A percentile compares a stretch with the other conserved stretches of the same genome.
phyloP scores from a whole-genome alignment of 2,329 filamentous ascomycete species.

The Aquanectria penicillioides region DNA sequence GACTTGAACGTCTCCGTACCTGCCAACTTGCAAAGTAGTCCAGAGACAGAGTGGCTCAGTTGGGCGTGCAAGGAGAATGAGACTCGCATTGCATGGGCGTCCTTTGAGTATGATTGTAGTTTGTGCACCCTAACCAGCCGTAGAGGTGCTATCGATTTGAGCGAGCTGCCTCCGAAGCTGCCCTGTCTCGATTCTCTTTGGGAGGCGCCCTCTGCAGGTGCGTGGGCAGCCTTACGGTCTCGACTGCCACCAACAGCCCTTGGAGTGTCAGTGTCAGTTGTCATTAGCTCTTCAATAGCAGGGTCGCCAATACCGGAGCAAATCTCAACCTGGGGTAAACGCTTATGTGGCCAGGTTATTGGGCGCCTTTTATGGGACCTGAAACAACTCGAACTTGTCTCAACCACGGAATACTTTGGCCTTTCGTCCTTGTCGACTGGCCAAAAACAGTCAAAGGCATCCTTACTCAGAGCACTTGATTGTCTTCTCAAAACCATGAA shows the following conservation, averaged over 20 bases:
- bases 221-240: conserved; percentile 39
- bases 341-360: conserved; percentile 42
- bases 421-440: conserved; percentile 37
- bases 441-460: conserved; percentile 36
- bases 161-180: conserved; percentile 40
- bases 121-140: conserved; percentile 43
- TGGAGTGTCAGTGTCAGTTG: conserved; percentile 18
- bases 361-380: conserved; percentile 45
- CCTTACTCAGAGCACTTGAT: conserved; percentile 33
- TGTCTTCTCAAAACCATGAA: conserved; percentile 32
- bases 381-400: conserved; percentile 41
- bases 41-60: conserved; percentile 34
- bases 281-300: conserved; percentile 13
- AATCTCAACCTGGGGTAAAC: conserved; percentile 41
- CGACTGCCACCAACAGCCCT: conserved; percentile 5
- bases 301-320: conserved; percentile 16
- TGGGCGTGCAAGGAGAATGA: conserved; percentile 41
- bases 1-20: conserved; percentile 1
- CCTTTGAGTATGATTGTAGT: conserved; percentile 48
- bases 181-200: conserved; percentile 44
- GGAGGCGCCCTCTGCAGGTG: conserved; percentile 41
- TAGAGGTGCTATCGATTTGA: conserved; percentile 42
- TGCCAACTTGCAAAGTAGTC: background rate
- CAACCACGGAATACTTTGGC: conserved; percentile 39
- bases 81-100: conserved; percentile 41